Evolutionary conservation across 371 early-diverging fungal species (phyloP), one percentile per base, ranked within the genome.

Genomic region (Rhizopus delemar): DNA sequence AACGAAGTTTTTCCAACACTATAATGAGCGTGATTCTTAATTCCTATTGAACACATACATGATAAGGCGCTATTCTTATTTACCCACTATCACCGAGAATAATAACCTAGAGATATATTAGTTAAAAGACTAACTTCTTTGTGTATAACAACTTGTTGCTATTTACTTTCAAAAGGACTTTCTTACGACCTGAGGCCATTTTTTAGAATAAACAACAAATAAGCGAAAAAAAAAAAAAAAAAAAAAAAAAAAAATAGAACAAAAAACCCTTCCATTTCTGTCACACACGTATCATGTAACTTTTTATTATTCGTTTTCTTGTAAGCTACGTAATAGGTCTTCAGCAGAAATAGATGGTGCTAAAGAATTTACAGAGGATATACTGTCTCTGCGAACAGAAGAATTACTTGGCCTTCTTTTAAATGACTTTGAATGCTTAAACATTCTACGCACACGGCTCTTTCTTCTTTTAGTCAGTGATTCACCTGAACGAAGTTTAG

Each of bases 1-100:
- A 98, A 82, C 15, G 96, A 95, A n/a, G 98, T 96, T 73, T 96
- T 96, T 36, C 96, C 96, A 54, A 96, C 96, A 65, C 86, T 84
- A 64, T 41, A 31, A 28, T 41, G 22, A 22, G 22, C 22, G 22
- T 22, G 22, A 22, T 22, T 22, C 22, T 22, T 22, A 22, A 22
- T 22, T 22, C 22, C 22, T 22, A 22, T 22, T 22, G 22, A 22
- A 22, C 22, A 22, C 22, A 22, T 22, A 22, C 22, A 46, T 7
- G 28, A 31, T 54, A 29, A 36, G 49, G 34, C 36, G 36, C 22
- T 39, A 16, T 33, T 15, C 45, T 11, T 41, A 50, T 71, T 63
- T 85, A 89, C 88, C 94, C 94, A 63, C 89, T 88, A 81, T 94
- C 93, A 59, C 91, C 93, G 16, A 92, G 81, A 68, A 92, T 93